Evolutionary conservation across 1,139 yeast genomes (phyloP), one percentile per base, ranked within the genome.

Genomic region (Debaryomyces sp.): DNA sequence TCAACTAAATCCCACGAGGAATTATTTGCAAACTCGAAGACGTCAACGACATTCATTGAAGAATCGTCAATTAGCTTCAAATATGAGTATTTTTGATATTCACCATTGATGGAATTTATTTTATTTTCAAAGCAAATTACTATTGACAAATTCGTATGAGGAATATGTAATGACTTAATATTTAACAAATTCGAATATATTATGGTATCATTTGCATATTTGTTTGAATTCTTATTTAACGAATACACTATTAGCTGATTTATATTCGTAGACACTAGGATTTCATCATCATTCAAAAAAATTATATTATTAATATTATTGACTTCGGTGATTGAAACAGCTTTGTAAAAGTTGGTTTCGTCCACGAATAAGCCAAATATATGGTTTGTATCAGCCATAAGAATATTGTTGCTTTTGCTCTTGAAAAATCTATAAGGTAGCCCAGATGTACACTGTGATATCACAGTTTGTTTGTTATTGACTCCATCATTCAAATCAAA

Each of bases 1-100:
- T 66, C 71, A 8, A 62, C 56, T 24, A 63, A 50, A 39, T 66
- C 68, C 4, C 49, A 38, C 1, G 55, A 54, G 1, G 43, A 41
- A 9, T 47, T 27, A 13, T 50, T 52, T 1, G 57, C 44, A 42
- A 53, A 57, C 33, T 54, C 45, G 24, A 48, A 53, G 3, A 41
- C 44, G 34, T 54, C 41, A 1, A 63, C 23, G 6, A 46, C 40
- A 7, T 45, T 43, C 64, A 63, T 56, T 4, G 46, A 45, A 1
- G 34, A 33, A 8, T 44, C 44, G 36, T 62, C 56, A 7, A 66
- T 47, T 33, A 68, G 49, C 27, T 58, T 59, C 18, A 68, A 41
- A 33, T 48, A 54, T 5, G 61, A 54, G 29, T 44, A 48, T 34
- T 59, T 55, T n/a, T 56, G 47, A 36, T 56, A 48, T 5, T 52